A percentile compares a stretch with the other conserved stretches of the same genome.
These are phyloP conservation scores for Dactylellina cionopaga DNA, from an alignment of 2,329 filamentous ascomycete species.

Conservation along the genomic window DNA sequence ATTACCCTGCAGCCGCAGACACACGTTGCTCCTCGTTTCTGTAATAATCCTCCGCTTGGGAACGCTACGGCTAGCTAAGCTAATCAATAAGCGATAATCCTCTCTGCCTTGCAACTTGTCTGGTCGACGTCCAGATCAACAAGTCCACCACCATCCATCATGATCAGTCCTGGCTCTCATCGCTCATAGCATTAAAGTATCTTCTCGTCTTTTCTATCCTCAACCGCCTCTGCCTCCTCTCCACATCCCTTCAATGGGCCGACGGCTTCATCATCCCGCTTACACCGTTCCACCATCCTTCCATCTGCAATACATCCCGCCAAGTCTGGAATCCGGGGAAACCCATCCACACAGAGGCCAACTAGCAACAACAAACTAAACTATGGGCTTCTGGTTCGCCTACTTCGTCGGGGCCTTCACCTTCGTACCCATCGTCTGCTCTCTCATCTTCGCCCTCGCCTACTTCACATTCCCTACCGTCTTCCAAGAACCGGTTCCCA, in stretches of 20 bases:
- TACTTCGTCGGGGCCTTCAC: conserved; percentile 90
- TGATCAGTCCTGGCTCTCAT: neutral
- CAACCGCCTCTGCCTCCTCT: neutral
- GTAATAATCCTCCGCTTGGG: conserved; percentile 23
- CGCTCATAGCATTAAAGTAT: too few relatives aligned
- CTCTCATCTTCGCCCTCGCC: conserved; percentile 71
- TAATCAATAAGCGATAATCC: conserved; percentile 22
- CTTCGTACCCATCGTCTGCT: conserved; percentile 78
- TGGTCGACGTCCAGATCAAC: neutral
- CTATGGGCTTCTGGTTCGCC: conserved; percentile 71
- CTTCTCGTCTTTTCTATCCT: too few relatives aligned
- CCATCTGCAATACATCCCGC: neutral
- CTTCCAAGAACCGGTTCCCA: conserved; percentile 61
- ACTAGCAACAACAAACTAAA: conserved; percentile 16
- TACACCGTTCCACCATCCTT: conserved; percentile 4
- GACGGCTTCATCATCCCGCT: neutral
- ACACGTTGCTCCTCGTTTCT: too few relatives aligned
- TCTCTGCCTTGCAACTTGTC: neutral
- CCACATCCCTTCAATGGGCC: conserved; percentile 17
- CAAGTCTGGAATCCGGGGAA: neutral
- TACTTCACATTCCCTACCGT: conserved; percentile 72
- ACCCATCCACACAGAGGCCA: neutral
- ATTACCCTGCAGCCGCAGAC: too few relatives aligned
- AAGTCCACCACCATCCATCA: conserved; percentile 9
- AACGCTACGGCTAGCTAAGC: conserved; percentile 16